Percentiles rank a stretch among this genome's conserved stretches.
Conservation (phyloP, 345 rosid genomes). For the Melaleuca quinquenervia region DNA sequence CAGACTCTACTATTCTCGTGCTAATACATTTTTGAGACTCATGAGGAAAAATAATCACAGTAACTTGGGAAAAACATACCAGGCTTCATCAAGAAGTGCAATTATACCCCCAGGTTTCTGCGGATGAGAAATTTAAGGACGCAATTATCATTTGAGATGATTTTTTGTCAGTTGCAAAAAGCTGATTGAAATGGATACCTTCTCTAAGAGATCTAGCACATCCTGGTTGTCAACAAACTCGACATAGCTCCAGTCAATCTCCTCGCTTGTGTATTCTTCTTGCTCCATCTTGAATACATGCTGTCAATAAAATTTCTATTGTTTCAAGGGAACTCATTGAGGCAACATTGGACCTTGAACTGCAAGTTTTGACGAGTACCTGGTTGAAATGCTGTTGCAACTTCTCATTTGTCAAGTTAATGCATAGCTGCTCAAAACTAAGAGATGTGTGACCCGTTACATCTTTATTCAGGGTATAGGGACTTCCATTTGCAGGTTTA, state of each 20-base stretch:
- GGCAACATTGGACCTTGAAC: not conserved
- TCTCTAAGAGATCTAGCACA: slow-evolving; percentile 92
- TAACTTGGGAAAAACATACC: slow-evolving; percentile 28
- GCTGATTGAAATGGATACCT: slow-evolving; percentile 20
- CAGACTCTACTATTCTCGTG: not conserved
- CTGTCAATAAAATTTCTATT: slow-evolving; percentile 29
- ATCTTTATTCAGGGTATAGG: not conserved
- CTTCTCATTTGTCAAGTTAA: slow-evolving; percentile 96
- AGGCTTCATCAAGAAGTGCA: slow-evolving; percentile 98
- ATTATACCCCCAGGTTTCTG: slow-evolving; percentile 99
- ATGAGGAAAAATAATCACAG: not conserved
- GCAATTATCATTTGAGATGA: not conserved
- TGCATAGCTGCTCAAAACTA: slow-evolving; percentile 98
- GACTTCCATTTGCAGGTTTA: not conserved
- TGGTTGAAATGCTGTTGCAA: slow-evolving; percentile 99
- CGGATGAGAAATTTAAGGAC: not conserved
- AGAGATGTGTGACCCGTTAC: not conserved
- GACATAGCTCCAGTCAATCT: slow-evolving; percentile 98
- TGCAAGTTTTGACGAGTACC: slow-evolving; percentile 17
- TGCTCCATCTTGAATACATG: slow-evolving; percentile 99
- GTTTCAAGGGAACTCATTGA: not conserved
- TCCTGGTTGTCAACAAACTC: slow-evolving; percentile 99
- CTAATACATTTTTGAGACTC: not conserved
- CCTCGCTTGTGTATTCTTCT: slow-evolving; percentile 96
- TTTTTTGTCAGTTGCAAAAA: not conserved